Conservation (phyloP, 176 grass and related monocot species). For the Hyparrhenia diplandra region DNA sequence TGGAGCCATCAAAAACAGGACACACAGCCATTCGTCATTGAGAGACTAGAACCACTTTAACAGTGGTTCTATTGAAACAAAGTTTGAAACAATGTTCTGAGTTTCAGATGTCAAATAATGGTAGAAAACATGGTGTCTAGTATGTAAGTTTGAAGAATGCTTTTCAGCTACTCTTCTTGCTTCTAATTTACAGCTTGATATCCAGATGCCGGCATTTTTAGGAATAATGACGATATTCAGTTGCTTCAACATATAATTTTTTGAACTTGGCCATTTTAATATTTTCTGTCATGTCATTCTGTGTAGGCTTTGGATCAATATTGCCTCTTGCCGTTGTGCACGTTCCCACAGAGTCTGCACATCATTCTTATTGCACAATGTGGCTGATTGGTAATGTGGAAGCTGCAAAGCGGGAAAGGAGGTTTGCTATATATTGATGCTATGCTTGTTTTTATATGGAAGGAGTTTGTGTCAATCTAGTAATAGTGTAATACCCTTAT, state of each 20-base stretch:
- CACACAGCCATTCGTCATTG: not conserved
- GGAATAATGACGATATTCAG: slow-evolving; percentile 17
- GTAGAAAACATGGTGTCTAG: not conserved
- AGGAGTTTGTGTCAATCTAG: not conserved
- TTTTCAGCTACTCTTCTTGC: not conserved
- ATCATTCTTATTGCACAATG: not conserved
- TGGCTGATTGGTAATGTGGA: not conserved
- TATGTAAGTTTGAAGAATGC: not conserved
- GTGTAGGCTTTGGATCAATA: not conserved
- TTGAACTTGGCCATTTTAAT: not conserved
- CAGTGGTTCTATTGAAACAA: slow-evolving; percentile 6
- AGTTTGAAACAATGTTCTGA: not conserved
- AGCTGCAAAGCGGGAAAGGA: not conserved
- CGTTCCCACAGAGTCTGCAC: not conserved
- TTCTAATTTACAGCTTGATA: not conserved
- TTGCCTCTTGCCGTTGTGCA: not conserved
- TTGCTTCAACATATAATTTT: not conserved
- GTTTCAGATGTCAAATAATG: not conserved
- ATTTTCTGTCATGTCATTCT: slow-evolving; percentile 3
- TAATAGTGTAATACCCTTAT: not conserved
- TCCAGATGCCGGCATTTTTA: not conserved
- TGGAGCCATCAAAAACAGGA: not conserved
- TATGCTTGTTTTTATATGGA: not conserved
- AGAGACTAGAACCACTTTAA: not conserved
- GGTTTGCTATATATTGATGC: not conserved